Conservation (phyloP, 2,329 filamentous ascomycete genomes). For the Pseudophaeomoniella oleicola region DNA sequence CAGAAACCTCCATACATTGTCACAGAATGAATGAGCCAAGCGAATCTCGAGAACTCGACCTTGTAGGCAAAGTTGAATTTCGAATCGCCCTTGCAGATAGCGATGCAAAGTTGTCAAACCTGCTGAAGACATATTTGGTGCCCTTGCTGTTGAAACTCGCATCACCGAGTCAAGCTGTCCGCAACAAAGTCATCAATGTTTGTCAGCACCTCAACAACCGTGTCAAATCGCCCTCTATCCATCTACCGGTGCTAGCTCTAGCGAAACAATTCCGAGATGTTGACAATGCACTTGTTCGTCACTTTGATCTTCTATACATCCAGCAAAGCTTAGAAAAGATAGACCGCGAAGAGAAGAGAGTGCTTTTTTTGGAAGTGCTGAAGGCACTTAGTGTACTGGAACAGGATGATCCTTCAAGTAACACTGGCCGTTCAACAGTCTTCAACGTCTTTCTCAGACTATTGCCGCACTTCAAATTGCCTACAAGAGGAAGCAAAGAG, state of each 20-base stretch:
- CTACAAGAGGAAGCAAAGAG: slow-evolving; percentile 63
- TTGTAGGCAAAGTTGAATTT: slow-evolving; percentile 76
- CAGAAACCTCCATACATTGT: slow-evolving; percentile 17
- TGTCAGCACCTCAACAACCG: slow-evolving; percentile 59
- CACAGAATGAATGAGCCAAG: slow-evolving; percentile 4
- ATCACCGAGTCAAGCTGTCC: slow-evolving; percentile 65
- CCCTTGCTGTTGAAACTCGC: slow-evolving; percentile 74
- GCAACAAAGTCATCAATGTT: slow-evolving; percentile 61
- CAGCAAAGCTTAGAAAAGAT: slow-evolving; percentile 63
- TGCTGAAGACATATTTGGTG: slow-evolving; percentile 65
- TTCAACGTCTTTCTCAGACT: slow-evolving; percentile 74
- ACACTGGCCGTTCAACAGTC: slow-evolving; percentile 47
- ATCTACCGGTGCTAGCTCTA: slow-evolving; percentile 71
- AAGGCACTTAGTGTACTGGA: slow-evolving; percentile 38
- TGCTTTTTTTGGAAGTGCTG: slow-evolving; percentile 57
- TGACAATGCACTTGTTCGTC: slow-evolving; percentile 59
- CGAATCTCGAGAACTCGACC: slow-evolving; percentile 61
- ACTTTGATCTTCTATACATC: slow-evolving; percentile 80
- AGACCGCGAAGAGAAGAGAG: slow-evolving; percentile 47
- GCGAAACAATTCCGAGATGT: slow-evolving; percentile 80
- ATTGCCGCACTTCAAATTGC: slow-evolving; percentile 51
- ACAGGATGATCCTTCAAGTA: slow-evolving; percentile 17
- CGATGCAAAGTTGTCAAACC: slow-evolving; percentile 64
- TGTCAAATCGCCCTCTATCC: slow-evolving; percentile 46
- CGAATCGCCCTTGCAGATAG: slow-evolving; percentile 70